Evolutionary conservation across 2,329 filamentous ascomycete species (phyloP), one percentile per base, ranked within the genome.

Genomic region (Tolypocladium sp.): DNA sequence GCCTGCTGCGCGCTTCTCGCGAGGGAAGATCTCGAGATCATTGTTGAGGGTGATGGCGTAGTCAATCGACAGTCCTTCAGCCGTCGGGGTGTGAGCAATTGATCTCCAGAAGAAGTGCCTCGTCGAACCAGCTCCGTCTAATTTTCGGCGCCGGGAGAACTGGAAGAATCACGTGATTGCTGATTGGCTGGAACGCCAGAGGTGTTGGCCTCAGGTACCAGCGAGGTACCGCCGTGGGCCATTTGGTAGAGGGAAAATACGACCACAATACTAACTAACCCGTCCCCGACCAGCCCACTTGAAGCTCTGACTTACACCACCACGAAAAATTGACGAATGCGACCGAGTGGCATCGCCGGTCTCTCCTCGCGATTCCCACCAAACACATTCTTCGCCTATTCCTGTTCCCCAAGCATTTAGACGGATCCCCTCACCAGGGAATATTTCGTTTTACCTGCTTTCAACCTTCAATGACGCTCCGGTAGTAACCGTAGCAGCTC

Each of bases 401-500:
- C 22, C 20, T 22, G 30, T 22, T 22, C 30, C 30, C 9, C 33
- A 30, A 53, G 49, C 49, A 53, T 35, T 22, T 9, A 37, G 49
- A 35, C 10, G 10, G n/a, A 30, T 37, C 20, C 49, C 20, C 20
- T 22, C 20, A 9, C 10, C 17, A 8, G 49, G 49, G 20, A 37
- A 13, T 33, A 13, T 53, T 53, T 53, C 30, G 17, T 35, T 37
- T 37, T 35, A 2, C 30, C 30, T 53, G 30, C 40, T 42, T 53
- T 56, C 55, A 51, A 55, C 65, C 63, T 65, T 81, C 80, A 83
- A 86, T 86, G 83, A 81, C 75, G 74, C 70, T 71, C 70, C 82
- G 86, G 82, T 90, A 93, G 90, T 79, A 86, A 76, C 77, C 74
- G 78, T 81, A 79, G 77, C 74, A 82, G 85, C 85, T 89, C 86